A percentile compares a stretch with the other conserved stretches of the same genome.
phyloP scores from a whole-genome alignment of 1,284 basidiomycete species.

The Malassezia brasiliensis region DNA sequence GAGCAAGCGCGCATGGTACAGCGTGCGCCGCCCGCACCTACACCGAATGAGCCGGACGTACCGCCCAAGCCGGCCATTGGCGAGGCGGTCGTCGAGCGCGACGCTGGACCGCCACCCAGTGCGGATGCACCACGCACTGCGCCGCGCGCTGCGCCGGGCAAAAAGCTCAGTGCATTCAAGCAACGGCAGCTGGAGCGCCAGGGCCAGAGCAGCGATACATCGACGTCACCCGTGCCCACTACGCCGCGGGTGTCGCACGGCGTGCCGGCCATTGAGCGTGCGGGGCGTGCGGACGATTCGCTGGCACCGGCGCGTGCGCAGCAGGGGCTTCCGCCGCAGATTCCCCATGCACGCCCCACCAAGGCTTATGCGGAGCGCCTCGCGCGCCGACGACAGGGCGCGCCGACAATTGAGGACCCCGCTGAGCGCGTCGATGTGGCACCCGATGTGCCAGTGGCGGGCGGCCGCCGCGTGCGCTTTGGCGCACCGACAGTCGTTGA shows the following conservation, averaged over 20 bases:
- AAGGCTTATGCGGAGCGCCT: conserved; percentile 42
- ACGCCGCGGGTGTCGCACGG: conserved; percentile 29
- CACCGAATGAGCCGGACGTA: neutral
- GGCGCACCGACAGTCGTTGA: conserved; percentile 5
- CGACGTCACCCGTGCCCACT: neutral
- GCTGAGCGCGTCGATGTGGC: neutral
- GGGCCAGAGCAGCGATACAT: neutral
- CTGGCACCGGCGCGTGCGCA: conserved; percentile 18
- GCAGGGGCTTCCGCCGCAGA: conserved; percentile 31
- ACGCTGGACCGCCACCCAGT: neutral
- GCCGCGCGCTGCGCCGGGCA: neutral
- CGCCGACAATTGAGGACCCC: neutral
- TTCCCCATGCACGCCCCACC: conserved; percentile 42
- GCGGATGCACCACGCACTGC: neutral
- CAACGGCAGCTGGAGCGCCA: conserved; percentile 25
- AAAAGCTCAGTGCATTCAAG: conserved; percentile 35
- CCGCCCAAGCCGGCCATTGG: conserved; percentile 5
- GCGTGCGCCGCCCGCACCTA: neutral
- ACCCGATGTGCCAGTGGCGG: neutral
- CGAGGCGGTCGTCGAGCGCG: conserved; percentile 10
- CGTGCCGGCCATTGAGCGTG: conserved; percentile 37
- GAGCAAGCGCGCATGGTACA: conserved; percentile 6
- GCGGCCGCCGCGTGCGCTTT: conserved; percentile 12
- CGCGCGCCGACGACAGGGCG: conserved; percentile 8
- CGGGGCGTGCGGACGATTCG: conserved; percentile 26